A percentile compares a stretch with the other conserved stretches of the same genome.
These are phyloP conservation scores for Psilocybe mexicana DNA, from an alignment of 1,284 basidiomycete genomes.

Conservation along the genomic window DNA sequence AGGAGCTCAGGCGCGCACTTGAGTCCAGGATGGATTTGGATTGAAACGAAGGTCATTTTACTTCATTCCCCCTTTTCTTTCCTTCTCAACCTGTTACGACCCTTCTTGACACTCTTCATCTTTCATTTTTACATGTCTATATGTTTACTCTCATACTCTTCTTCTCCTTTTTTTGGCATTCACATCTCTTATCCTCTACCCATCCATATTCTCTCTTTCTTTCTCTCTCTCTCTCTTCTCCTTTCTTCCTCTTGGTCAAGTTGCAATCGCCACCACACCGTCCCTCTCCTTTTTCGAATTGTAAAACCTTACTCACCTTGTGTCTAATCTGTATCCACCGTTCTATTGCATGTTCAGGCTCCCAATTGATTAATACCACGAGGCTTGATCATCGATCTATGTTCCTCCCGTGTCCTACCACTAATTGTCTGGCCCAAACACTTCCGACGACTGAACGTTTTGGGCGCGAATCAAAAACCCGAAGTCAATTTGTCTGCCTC, in stretches of 20 bases:
- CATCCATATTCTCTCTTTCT: neutral
- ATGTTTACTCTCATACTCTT: neutral
- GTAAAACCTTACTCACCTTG: neutral
- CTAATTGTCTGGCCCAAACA: no score
- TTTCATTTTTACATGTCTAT: neutral
- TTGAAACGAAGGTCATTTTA: neutral
- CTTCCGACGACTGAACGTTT: no score
- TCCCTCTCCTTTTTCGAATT: neutral
- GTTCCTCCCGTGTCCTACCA: no score
- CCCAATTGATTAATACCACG: no score
- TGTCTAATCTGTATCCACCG: neutral
- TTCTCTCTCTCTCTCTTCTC: neutral
- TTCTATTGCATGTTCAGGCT: neutral
- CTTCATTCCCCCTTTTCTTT: neutral
- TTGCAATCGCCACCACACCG: neutral
- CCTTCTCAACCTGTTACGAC: neutral
- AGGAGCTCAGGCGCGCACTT: neutral
- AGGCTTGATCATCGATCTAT: no score
- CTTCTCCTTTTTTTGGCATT: neutral
- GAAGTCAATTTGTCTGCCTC: no score
- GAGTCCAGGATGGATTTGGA: neutral
- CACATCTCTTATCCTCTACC: neutral
- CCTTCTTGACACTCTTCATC: neutral
- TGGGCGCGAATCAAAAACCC: no score
- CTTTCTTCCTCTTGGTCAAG: neutral